Evolutionary conservation across 225 moss, liverwort and hornwort species (phyloP), one percentile per base, ranked within the genome.

Genomic region (Bryum argenteum): DNA sequence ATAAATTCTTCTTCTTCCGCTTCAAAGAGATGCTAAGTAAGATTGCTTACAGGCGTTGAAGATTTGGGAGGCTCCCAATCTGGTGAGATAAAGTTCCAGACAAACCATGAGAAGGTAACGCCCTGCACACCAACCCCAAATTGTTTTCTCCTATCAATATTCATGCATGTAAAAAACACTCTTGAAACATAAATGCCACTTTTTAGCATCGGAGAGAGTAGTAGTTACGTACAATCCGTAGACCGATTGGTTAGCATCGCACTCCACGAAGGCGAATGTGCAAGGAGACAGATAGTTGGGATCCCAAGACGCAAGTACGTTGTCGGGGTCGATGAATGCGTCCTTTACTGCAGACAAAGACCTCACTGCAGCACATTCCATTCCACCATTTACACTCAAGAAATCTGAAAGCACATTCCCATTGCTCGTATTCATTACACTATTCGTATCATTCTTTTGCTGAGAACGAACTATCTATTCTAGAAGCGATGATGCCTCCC

Each of bases 281-380:
- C 88, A 88, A n/a, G 88, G 82, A 53, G 88, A 82, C 77, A 88
- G 56, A 18, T 84, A 88, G 77, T 82, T 84, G 10, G 81, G 75
- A 63, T 88, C 88, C 88, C 88, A 88, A 38, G 88, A 84, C 8
- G 75, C 69, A 50, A 88, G 88, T 53, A 77, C 84, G 63, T 88
- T 82, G 22, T 80, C 71, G 28, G 84, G 88, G 50, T 88, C 88
- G 11, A 59, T 64, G n/a, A 88, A 69, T 13, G 82, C 82, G 70
- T 75, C 75, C 75, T 80, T 88, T 26, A 88, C 67, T 69, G 75
- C 77, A 53, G 56, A 47, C 58, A 88, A 70, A 20, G 84, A 77
- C 47, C 45, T 72, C 77, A 88, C 88, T 88, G 84, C 88, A 33
- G 33, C 28, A 28, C 5, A 2, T 28, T 28, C 28, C 2, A n/a